A percentile compares a stretch with the other conserved stretches of the same genome.
These are phyloP conservation scores for Austroboletus eburneus DNA, from an alignment of 768 basidiomycete genomes.

Conservation along the genomic window DNA sequence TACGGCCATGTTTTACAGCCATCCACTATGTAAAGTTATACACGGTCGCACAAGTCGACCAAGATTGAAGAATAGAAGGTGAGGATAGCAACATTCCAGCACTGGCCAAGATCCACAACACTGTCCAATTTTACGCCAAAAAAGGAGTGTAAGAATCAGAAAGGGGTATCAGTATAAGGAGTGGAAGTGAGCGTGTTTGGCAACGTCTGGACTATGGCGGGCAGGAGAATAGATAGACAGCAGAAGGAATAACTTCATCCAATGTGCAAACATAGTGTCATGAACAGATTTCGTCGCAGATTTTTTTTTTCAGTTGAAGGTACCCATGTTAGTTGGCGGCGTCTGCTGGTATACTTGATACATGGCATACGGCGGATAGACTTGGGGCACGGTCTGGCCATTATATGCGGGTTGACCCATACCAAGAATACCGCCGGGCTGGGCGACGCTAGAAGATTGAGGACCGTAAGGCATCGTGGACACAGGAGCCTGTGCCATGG, in stretches of 20 bases:
- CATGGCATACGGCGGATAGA: slow-evolving; percentile 75
- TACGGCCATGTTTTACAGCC: slow-evolving; percentile 37
- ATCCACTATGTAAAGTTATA: slow-evolving; percentile 36
- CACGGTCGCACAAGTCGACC: slow-evolving; percentile 33
- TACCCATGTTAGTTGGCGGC: slow-evolving; percentile 67
- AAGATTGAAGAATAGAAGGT: slow-evolving; percentile 29
- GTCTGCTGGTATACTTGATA: slow-evolving; percentile 80
- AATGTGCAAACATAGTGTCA: slow-evolving; percentile 34
- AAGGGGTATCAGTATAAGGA: slow-evolving; percentile 30
- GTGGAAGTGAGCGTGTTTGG: slow-evolving; percentile 19
- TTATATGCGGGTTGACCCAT: slow-evolving; percentile 67
- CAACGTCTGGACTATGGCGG: slow-evolving; percentile 23
- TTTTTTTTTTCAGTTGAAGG: slow-evolving; percentile 54
- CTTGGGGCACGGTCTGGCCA: slow-evolving; percentile 55
- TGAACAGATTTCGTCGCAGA: slow-evolving; percentile 34
- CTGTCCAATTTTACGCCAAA: slow-evolving; percentile 22
- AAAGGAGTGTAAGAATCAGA: slow-evolving; percentile 21
- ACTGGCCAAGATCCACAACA: slow-evolving; percentile 22
- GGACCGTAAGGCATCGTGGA: slow-evolving; percentile 47
- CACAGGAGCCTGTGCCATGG: slow-evolving; percentile 26
- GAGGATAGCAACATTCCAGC: slow-evolving; percentile 32
- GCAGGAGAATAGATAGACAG: slow-evolving; percentile 31
- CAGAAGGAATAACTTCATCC: slow-evolving; percentile 32
- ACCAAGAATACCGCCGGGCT: slow-evolving; percentile 52
- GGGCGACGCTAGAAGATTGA: slow-evolving; percentile 59